Conservation (phyloP, 192 early-diverging fungal species). For the Coemansia sp. region DNA sequence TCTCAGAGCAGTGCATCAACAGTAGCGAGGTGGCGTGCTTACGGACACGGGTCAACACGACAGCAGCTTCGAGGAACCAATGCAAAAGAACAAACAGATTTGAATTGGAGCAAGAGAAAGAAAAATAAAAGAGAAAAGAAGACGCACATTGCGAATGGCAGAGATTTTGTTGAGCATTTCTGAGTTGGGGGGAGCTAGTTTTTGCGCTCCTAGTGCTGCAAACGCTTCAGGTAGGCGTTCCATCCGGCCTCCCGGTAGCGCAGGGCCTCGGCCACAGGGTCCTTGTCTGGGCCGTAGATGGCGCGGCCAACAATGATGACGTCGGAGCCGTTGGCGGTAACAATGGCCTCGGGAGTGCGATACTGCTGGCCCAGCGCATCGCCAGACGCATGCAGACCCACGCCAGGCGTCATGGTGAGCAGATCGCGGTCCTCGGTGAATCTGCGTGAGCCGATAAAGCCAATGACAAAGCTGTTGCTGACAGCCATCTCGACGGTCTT, state of each 20-base stretch:
- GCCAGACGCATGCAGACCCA: conserved; percentile 76
- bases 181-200: neutral
- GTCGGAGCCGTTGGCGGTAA: conserved; percentile 83
- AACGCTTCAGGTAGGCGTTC: conserved; percentile 80
- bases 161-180: neutral
- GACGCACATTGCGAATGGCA: neutral
- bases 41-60: neutral
- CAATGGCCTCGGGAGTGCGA: conserved; percentile 83
- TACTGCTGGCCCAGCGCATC: conserved; percentile 97
- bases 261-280: conserved; percentile 71
- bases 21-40: neutral
- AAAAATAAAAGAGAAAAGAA: neutral
- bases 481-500: conserved; percentile 86
- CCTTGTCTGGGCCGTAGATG: conserved; percentile 86
- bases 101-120: neutral
- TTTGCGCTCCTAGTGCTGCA: conserved; percentile 9
- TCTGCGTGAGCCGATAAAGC: conserved; percentile 78
- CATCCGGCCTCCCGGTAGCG: conserved; percentile 93
- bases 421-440: conserved; percentile 81
- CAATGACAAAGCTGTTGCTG: conserved; percentile 90
- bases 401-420: conserved; percentile 94
- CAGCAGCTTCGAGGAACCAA: neutral
- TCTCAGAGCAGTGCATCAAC: neutral
- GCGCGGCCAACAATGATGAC: conserved; percentile 98
- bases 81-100: neutral